Conservation (phyloP, 106 monocot genomes). For the Dendrobium catenatum region DNA sequence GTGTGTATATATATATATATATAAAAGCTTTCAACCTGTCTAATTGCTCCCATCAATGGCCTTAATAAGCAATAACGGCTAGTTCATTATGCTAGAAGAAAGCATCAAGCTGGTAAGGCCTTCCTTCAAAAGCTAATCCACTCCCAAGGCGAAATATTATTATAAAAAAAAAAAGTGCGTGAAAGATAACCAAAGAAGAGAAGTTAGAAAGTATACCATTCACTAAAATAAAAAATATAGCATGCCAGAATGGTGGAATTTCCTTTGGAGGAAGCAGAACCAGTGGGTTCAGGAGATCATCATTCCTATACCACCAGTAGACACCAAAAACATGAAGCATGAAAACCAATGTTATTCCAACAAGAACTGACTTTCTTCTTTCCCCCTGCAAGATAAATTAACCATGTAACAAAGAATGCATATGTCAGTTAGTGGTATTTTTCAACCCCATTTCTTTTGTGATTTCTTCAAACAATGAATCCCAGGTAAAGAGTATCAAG, state of each 20-base stretch:
- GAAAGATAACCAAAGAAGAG: neutral
- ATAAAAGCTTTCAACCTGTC: neutral
- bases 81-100: neutral
- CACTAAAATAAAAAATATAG: constrained; percentile 82
- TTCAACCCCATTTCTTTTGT: neutral
- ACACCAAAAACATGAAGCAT: constrained; percentile 72
- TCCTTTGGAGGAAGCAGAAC: constrained; percentile 74
- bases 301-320: constrained; percentile 86
- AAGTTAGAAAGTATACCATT: constrained; percentile 50
- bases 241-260: constrained; percentile 98
- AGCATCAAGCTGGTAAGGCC: neutral
- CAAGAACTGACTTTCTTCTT: constrained; percentile 61
- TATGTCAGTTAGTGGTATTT: neutral
- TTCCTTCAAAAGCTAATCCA: neutral
- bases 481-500: neutral
- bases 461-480: neutral
- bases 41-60: neutral
- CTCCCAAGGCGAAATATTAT: neutral
- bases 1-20: neutral
- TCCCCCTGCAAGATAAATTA: constrained; percentile 56
- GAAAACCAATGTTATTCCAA: constrained; percentile 67
- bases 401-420: neutral
- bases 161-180: neutral
- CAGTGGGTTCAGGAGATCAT: constrained; percentile 66
- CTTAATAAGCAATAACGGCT: neutral